A percentile compares a stretch with the other conserved stretches of the same genome.
Conservation (phyloP, 345 rosid species). For the Syzygium oleosum region DNA sequence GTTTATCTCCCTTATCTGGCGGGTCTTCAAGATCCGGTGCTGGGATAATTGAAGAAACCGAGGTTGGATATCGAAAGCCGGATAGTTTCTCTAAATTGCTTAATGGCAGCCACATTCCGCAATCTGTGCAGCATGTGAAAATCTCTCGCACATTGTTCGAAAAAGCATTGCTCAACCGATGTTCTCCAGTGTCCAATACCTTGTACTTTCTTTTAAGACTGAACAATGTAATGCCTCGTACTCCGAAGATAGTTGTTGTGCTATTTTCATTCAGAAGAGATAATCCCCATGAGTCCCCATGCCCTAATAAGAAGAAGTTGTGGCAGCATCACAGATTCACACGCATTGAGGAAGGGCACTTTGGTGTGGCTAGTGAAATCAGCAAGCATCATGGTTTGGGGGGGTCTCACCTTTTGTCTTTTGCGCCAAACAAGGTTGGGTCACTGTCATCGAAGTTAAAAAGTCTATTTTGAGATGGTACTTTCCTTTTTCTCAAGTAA, state of each 20-base stretch:
- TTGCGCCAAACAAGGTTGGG: not conserved
- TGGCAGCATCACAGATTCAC: not conserved
- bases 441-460: not conserved
- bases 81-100: not conserved
- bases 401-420: not conserved
- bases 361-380: not conserved
- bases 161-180: not conserved
- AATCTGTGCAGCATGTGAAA: not conserved
- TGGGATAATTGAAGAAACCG: not conserved
- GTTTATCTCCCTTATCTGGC: not conserved
- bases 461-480: not conserved
- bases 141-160: not conserved
- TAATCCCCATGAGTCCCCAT: not conserved
- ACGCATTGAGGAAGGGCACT: not conserved
- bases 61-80: not conserved
- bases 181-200: not conserved
- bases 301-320: not conserved
- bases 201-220: not conserved
- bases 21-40: not conserved
- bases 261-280: not conserved
- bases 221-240: not conserved
- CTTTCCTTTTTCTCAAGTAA: not conserved
- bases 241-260: accelerated
- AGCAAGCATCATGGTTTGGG: not conserved
- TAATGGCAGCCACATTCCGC: not conserved